Evolutionary conservation across 192 early-diverging fungal species (phyloP).

Genomic region (Diversispora eburnea): DNA sequence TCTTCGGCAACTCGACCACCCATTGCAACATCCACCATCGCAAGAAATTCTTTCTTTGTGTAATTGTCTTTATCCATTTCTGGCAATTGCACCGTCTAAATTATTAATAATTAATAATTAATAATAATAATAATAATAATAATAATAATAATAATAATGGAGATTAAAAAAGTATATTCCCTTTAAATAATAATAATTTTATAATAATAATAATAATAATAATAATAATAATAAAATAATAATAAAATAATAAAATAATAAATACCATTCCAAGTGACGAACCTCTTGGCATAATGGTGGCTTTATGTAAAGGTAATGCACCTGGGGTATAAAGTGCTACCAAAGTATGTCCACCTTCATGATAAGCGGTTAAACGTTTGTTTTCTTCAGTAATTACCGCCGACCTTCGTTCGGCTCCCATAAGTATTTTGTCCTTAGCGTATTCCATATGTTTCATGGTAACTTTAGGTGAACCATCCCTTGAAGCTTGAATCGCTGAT

Average conservation of each 20-base stretch:
- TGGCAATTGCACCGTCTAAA: conserved; percentile 83
- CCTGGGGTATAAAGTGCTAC: conserved; percentile 94
- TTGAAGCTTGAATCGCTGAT: conserved; percentile 92
- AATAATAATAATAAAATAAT: background rate
- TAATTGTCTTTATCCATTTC: conserved; percentile 81
- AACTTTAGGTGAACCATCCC: conserved; percentile 70
- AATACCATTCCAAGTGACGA: conserved; percentile 65
- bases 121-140: too few species aligned
- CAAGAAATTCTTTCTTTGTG: conserved; percentile 80
- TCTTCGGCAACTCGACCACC: conserved; percentile 98
- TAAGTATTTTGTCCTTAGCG: conserved; percentile 98
- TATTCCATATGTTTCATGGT: conserved; percentile 85
- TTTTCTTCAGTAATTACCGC: conserved; percentile 86
- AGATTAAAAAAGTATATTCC: background rate
- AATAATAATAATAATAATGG: too few species aligned
- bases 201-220: background rate
- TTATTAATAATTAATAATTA: too few species aligned
- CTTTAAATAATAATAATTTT: too few species aligned
- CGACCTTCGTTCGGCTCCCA: conserved; percentile 93
- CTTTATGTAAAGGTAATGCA: conserved; percentile 95
- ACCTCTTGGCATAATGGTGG: conserved; percentile 97
- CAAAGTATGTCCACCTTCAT: conserved; percentile 97
- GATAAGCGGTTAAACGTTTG: conserved; percentile 92
- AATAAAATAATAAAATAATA: background rate
- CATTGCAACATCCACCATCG: conserved; percentile 94